Base-by-base conservation (phyloP, 768 basidiomycete species). In the Termitomyces sp. region DNA sequence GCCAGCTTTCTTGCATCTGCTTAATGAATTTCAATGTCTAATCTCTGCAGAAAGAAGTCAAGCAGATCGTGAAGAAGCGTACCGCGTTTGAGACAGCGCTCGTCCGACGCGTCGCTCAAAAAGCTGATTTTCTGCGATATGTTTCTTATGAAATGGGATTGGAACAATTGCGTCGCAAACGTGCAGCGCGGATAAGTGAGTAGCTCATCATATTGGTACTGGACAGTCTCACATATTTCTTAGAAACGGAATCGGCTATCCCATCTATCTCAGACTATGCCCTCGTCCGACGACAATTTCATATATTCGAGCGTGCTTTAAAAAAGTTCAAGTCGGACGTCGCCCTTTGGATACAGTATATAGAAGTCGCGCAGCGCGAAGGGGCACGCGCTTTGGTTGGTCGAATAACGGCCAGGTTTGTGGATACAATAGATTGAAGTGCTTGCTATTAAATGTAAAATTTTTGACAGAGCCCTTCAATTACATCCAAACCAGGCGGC, bases 61-160 rank as follows among this genome's bases (percentile, higher is more conserved):
- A 88, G 62, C 80, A 87, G 60, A 93, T 98, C 54, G 80, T 97
- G 66, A 87, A 85, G 71, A 86, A 85, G 65, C 80, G 93, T 26
- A 95, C 92, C 6, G 76, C 73, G 37, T 92, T 90, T 66, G 94
- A 98, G 74, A 86, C 81, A 0, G 80, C 87, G 1, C 81, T 98
- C 45, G 82, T 98, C 8, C 82, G 94, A 40, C 82, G 91, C 49
- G 79, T 90, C 35, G 85, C 92, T 5, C 85, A 88, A 70, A 95
- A 94, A 70, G 76, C 82, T 11, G 94, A 98, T 71, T 97, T 85
- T 71, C 71, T 96, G 66, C 86, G 90, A 28, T 98, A 98, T 74
- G 87, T 83, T n/a, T 79, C 88, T 5, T 97, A 94, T 68, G 93
- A 95, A 73, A 93, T 93, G 84, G 80, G 80, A 11, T 77, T 97